Base-by-base conservation (phyloP, 805 yeast genomes). In the Cyberlindnera samutprakarnensis region DNA sequence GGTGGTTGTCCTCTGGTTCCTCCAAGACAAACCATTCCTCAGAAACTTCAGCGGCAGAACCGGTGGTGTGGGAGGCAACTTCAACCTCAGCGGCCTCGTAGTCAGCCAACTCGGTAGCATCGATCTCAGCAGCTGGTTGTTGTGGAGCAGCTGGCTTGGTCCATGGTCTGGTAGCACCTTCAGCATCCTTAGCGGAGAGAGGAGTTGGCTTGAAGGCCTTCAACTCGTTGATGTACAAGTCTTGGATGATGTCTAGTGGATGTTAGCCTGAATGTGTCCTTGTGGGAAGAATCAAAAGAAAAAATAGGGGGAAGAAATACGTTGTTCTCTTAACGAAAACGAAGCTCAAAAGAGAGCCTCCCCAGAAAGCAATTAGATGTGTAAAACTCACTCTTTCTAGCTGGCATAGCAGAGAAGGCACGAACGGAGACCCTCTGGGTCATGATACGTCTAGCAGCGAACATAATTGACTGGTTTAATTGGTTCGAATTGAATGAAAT, bases 121-220 rank as follows among this genome's bases (percentile, higher is more conserved):
- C 74, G 38, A 72, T 74, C 59, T 85, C 94, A 36, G 73, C 56
- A 43, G 71, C 62, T 48, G 96, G 96, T 28, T 67, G 59, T 45
- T 73, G 59, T 49, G 97, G 94, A 47, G 86, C 73, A 42, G 70
- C 59, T 51, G 97, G 97, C 42, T 76, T 65, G 40, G 68, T 61
- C 92, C 95, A 92, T 49, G 82, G 75, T 64, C 80, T 77, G 47
- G 87, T 90, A 44, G 79, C 71, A 43, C 75, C 72, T 52, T 78
- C 86, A 41, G 90, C 79, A 47, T 83, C 94, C 45, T 72, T 67
- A 38, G 82, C 75, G 37, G 81, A 63, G 34, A 79, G 56, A 39
- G 86, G 76, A 38, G 79, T 72, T 56, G 95, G 88, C 70, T 87
- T 86, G 77, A 84, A 88, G 41, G 76, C 75, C 68, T 79, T 84